Base-by-base conservation (phyloP, 73 alveolate genomes). In the Paramecium sexaurelia region DNA sequence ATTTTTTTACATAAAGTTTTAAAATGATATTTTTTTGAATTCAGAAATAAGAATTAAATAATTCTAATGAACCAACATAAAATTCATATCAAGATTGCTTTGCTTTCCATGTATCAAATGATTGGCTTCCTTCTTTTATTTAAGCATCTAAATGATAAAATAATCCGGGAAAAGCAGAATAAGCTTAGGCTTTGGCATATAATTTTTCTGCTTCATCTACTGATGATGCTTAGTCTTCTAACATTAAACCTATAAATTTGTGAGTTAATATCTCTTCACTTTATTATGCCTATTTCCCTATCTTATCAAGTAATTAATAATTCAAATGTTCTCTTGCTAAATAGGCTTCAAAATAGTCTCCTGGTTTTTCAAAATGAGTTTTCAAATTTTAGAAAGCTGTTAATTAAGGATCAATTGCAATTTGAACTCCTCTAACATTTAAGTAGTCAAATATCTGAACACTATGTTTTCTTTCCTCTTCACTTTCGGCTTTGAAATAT, bases 281-380 rank as follows among this genome's bases (percentile, higher is more conserved):
- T 61, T 61, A 56, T 61, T 61, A 32, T 27, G 82, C 45, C 6
- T 26, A 27, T 61, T 61, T 61, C 10, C 45, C 45, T 2, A 24
- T 61, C 0, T 61, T 9, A 61, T 61, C 47, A 13, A 61, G 26
- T 9, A 22, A 19, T 2, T 41, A 61, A 61, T 61, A 61, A 26
- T 61, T 61, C 51, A 61, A 61, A 61, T 61, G 83, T 26, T 61
- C 83, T 32, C 83, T 61, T 26, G 41, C 45, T 61, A 61, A 61
- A 26, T 61, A 61, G 7, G 82, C 75, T 27, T 56, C 75, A 27
- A 56, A 56, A 27, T 24, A 56, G 7, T 56, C 75, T 17, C 75
- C 75, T 6, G 75, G 75, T 27, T 56, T 61, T 61, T 26, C 45
- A 32, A 20, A 61, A 20, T 61, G 43, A 6, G 6, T 61, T 26